These are phyloP conservation scores for Tilletia horrida DNA, from an alignment of 1,284 basidiomycete species.

Conservation along the genomic window DNA sequence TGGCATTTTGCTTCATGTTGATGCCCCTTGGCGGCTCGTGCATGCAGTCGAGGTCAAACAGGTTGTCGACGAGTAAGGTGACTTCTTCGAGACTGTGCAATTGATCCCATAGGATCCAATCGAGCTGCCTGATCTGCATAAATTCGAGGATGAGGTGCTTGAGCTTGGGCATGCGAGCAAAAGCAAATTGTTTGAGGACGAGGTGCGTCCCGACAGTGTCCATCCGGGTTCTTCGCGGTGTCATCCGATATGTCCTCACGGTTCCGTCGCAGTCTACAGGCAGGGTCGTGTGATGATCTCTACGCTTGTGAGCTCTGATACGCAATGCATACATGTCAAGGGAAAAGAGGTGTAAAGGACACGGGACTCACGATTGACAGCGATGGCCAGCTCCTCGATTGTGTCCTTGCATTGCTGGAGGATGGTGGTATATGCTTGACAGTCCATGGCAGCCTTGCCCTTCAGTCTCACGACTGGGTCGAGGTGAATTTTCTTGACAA, in stretches of 20 bases:
- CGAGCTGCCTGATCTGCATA: background rate
- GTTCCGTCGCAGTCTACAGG: background rate
- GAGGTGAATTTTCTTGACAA: background rate
- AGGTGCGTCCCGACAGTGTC: background rate
- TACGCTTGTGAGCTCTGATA: no score
- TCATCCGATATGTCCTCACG: background rate
- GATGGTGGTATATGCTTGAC: background rate
- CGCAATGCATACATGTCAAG: background rate
- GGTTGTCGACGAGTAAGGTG: background rate
- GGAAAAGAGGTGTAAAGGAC: background rate
- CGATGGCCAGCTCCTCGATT: background rate
- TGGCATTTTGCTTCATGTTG: background rate
- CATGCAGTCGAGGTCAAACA: background rate
- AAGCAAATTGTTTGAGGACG: background rate
- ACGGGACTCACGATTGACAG: background rate
- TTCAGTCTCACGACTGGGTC: background rate
- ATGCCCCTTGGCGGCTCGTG: no score
- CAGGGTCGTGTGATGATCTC: no score
- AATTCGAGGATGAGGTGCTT: conserved; percentile 1
- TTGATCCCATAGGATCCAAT: background rate
- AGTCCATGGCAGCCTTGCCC: background rate
- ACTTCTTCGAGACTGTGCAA: background rate
- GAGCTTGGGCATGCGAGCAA: background rate
- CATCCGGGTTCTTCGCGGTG: background rate
- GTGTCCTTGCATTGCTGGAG: background rate